Evolutionary conservation across 2,329 filamentous ascomycete genomes (phyloP), one percentile per base, ranked within the genome.

Genomic region (Alternaria postmessia): DNA sequence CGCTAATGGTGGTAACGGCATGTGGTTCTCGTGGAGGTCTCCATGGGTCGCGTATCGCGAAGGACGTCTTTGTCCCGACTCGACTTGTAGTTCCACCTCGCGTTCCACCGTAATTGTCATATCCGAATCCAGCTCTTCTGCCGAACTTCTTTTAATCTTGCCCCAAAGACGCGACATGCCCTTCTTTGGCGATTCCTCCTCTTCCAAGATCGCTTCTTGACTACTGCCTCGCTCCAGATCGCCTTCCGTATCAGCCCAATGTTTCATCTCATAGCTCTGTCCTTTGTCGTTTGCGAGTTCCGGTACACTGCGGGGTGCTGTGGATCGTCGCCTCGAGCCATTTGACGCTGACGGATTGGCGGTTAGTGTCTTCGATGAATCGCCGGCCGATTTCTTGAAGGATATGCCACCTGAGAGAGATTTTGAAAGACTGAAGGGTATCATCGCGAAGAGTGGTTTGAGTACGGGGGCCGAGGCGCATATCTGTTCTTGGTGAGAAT

Each of bases 401-500:
- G 63, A 61, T 39, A 67, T 55, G 32, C 66, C 63, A 9, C 65
- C 51, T 5, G 65, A 65, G 30, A 63, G 38, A 3, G 64, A 63
- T n/a, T 52, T 41, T 0, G 71, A 72, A 7, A 71, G 49, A 48
- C 57, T 65, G 34, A 69, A 71, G n/a, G 70, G 68, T 28, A 75
- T 66, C 20, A 69, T 73, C 1, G 67, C 60, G 8, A 75, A 66
- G 6, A 75, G 61, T 0, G 74, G 71, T n/a, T 64, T 69, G n/a
- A 75, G 65, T 7, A 73, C 70, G n/a, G 73, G 74, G 1, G 71
- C 72, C 8, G 70, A 73, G 18, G 74, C 73, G 48, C 72, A 76
- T 26, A 76, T 75, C 68, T 70, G 18, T 30, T 34, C 14, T 26
- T 7, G 9, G 43, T 63, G 11, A 62, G 56, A 18, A 16, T 22